Percentiles rank a stretch among this genome's conserved stretches.
phyloP scores from a whole-genome alignment of 176 grass and related monocot genomes.

The Guadua angustifolia region DNA sequence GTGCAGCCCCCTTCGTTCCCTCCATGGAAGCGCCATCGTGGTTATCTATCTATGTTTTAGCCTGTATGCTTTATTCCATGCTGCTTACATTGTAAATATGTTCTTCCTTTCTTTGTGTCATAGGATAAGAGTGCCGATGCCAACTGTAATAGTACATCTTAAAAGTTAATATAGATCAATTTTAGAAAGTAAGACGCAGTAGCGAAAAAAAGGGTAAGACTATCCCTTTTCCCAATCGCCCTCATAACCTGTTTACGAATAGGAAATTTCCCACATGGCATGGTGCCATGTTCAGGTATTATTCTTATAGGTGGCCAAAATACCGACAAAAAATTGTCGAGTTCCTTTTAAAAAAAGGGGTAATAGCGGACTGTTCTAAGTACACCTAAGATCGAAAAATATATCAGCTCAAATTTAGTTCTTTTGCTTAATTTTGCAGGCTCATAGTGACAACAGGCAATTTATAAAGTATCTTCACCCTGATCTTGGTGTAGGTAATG shows the following conservation, averaged over 20 bases:
- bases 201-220: neutral
- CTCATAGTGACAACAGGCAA: conserved; percentile 85
- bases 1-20: no score
- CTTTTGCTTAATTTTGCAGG: conserved; percentile 53
- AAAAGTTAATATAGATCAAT: neutral
- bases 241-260: conserved; percentile 23
- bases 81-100: no score
- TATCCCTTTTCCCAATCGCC: neutral
- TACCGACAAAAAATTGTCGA: neutral
- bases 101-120: no score
- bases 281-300: neutral
- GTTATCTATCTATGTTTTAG: no score
- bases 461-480: conserved; percentile 98
- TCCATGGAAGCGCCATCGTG: no score
- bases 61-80: no score
- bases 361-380: neutral
- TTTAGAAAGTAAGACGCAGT: neutral
- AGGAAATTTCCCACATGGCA: neutral
- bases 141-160: conserved; percentile 14
- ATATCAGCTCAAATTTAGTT: conserved; percentile 7
- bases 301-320: conserved; percentile 28
- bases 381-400: neutral
- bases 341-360: neutral
- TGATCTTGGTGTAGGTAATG: conserved; percentile 91
- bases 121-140: neutral